Conservation (phyloP, 345 rosid genomes). For the Physaria fendleri region DNA sequence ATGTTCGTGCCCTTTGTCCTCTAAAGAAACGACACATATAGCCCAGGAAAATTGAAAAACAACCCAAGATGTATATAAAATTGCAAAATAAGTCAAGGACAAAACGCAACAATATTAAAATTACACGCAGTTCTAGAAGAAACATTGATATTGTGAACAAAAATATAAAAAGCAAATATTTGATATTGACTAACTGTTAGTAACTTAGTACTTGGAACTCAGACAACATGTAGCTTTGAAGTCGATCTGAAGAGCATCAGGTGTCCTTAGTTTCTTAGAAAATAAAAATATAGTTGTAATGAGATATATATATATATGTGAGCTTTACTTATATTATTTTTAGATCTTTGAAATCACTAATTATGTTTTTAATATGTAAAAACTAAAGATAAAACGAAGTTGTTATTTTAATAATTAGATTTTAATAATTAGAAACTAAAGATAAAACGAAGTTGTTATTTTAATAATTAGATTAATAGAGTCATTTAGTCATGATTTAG, state of each 20-base stretch:
- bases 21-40: slow-evolving; percentile 39
- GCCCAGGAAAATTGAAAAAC: neutral
- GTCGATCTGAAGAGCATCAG: slow-evolving; percentile 1
- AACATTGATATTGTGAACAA: neutral
- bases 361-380: neutral
- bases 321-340: neutral
- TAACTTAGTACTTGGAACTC: slow-evolving; percentile 11
- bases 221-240: slow-evolving; percentile 1
- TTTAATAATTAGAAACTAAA: neutral
- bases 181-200: slow-evolving; percentile 23
- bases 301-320: neutral
- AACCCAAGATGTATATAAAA: neutral
- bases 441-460: neutral
- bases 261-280: neutral
- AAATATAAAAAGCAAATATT: slow-evolving; percentile 15
- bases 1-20: slow-evolving; percentile 52
- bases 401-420: neutral
- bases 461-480: neutral
- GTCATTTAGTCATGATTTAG: slow-evolving; percentile 15
- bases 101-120: neutral
- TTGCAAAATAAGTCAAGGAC: neutral
- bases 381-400: neutral
- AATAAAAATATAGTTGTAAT: no score
- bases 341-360: neutral
- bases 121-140: slow-evolving; percentile 17